Base-by-base conservation (phyloP, 2,329 filamentous ascomycete species). In the Xylariaceae sp. region DNA sequence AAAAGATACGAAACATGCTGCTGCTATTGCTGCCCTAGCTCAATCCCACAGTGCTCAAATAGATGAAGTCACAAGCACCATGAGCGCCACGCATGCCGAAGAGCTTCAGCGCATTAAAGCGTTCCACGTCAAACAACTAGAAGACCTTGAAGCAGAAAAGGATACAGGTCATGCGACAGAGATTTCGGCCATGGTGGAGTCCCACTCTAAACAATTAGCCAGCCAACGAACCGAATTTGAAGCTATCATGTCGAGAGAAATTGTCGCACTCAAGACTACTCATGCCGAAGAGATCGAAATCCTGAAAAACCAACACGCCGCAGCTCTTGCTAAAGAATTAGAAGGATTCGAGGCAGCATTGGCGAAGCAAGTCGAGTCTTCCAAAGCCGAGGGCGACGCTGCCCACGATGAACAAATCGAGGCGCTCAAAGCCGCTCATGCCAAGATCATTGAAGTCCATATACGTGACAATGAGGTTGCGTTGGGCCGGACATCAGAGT, bases 351-450 rank as follows among this genome's bases (percentile, higher is more conserved):
- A 67, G 55, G 62, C 65, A 5, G 64, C 66, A 37, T 47, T 70
- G 29, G 64, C 62, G 30, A 70, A 70, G 46, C 67, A 70, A 50
- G 53, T 68, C 2, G 65, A 68, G 49, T 69, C 67, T 8, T 67
- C 68, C 6, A 67, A 68, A 54, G 58, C 54, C 0, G 67, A 68
- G 55, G 67, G 66, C n/a, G 56, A 68, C 30, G 65, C 58, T 4
- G 63, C 67, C 27, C 67, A 65, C 19, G 61, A 42, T 43, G 55
- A 64, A 41, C 64, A 67, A 43, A 67, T 70, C 30, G 67, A 67
- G 39, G 66, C 65, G 1, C 55, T 69, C 1, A 66, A 68, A 29
- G 61, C 62, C 39, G 67, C 67, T 7, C 67, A 70, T 41, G 59
- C 59, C 12, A 65, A 68, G 50, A 65, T 70, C 37, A 50, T 69